Percentiles rank a stretch among this genome's conserved stretches.
Evolutionary conservation across 2,329 filamentous ascomycete species (phyloP).

Genomic region (Monosporascus cannonballus): DNA sequence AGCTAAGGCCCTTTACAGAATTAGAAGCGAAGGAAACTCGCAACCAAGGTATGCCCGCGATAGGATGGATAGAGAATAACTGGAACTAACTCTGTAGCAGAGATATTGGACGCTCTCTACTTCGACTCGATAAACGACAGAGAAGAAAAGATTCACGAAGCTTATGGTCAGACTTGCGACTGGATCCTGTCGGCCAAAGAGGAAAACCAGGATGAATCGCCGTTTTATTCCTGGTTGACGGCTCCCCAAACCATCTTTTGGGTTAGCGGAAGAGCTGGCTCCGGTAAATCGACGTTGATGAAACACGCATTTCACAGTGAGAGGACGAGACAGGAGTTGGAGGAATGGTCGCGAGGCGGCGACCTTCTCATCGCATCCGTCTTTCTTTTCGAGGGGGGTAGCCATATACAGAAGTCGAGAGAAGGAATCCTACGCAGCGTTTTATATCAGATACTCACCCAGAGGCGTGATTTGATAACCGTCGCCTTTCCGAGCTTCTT

Average conservation of each 20-base stretch:
- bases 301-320: constrained; percentile 30
- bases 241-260: constrained; percentile 22
- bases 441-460: constrained; percentile 29
- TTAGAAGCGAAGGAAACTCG: constrained; percentile 21
- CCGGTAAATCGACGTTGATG: constrained; percentile 43
- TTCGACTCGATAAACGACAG: constrained; percentile 25
- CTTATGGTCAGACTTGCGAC: constrained; percentile 34
- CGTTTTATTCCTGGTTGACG: constrained; percentile 18
- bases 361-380: constrained; percentile 27
- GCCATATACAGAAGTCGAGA: constrained; percentile 31
- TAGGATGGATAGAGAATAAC: not conserved
- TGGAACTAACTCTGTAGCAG: constrained; percentile 9
- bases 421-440: constrained; percentile 31
- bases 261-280: constrained; percentile 39
- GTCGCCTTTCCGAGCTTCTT: constrained; percentile 25
- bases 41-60: constrained; percentile 22
- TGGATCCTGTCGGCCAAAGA: constrained; percentile 33
- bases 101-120: constrained; percentile 24
- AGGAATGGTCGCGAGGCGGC: constrained; percentile 26
- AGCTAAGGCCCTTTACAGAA: constrained; percentile 12
- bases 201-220: not conserved
- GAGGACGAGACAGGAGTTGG: constrained; percentile 19
- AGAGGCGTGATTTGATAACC: constrained; percentile 24
- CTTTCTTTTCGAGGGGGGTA: constrained; percentile 37
- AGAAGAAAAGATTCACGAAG: constrained; percentile 29